phyloP scores from a whole-genome alignment of 75 land plant genomes.

The Azolla pinnata region DNA sequence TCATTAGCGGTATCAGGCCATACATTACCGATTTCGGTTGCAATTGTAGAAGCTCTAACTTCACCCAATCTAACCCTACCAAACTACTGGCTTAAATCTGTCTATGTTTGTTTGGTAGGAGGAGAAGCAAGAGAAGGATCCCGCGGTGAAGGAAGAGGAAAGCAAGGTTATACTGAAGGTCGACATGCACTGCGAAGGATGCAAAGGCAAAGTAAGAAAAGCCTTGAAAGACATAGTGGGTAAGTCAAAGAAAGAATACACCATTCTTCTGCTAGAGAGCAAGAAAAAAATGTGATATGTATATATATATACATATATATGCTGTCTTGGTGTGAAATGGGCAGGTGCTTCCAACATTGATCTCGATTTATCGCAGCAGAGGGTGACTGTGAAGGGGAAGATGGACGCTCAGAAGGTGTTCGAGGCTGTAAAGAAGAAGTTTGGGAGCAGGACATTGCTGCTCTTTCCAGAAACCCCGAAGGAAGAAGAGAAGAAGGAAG shows the following conservation, averaged over 20 bases:
- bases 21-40: no score
- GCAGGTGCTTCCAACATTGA: constrained; percentile 46
- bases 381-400: not conserved
- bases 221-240: not conserved
- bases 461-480: not conserved
- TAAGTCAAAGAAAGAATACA: not conserved
- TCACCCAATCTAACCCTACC: no score
- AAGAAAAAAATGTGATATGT: not conserved
- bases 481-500: no score
- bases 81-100: no score
- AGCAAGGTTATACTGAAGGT: not conserved
- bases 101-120: no score
- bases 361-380: constrained; percentile 24
- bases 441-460: not conserved
- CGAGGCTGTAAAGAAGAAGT: not conserved
- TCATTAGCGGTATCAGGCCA: no score
- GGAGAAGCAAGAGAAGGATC: constrained; percentile 11
- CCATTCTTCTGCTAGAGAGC: not conserved
- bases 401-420: not conserved
- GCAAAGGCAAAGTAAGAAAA: constrained; percentile 3
- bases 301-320: not conserved
- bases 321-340: not conserved
- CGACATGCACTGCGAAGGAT: constrained; percentile 5
- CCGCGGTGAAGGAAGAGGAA: not conserved
- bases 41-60: no score